Conservation (phyloP, 768 basidiomycete species). For the Lentinula guzmanii region DNA sequence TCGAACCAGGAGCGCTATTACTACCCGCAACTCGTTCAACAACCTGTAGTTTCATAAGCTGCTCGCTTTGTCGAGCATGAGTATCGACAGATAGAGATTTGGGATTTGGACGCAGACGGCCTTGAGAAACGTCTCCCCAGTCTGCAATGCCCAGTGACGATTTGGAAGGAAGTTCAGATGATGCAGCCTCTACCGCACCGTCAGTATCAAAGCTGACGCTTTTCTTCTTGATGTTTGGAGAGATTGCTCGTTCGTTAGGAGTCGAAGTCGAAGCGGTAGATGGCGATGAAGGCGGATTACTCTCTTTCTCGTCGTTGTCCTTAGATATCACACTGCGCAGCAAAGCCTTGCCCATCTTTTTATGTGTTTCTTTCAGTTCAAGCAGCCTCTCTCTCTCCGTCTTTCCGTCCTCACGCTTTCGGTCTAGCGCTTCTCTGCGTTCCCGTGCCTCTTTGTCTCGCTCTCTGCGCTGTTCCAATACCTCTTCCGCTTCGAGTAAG, state of each 20-base stretch:
- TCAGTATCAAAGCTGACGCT: conserved; percentile 57
- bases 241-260: conserved; percentile 8
- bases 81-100: conserved; percentile 27
- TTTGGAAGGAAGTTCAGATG: neutral
- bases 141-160: conserved; percentile 17
- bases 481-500: conserved; percentile 67
- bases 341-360: conserved; percentile 73
- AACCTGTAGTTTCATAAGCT: conserved; percentile 63
- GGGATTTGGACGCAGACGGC: conserved; percentile 35
- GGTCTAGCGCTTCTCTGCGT: conserved; percentile 41
- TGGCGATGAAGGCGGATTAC: conserved; percentile 12
- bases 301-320: conserved; percentile 22
- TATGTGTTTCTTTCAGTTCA: conserved; percentile 52
- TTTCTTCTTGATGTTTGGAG: conserved; percentile 42
- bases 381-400: conserved; percentile 32
- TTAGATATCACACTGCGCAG: conserved; percentile 38
- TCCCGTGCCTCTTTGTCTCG: conserved; percentile 32
- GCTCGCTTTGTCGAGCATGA: conserved; percentile 25
- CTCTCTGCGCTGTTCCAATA: conserved; percentile 33
- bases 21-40: conserved; percentile 53
- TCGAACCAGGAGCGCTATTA: neutral
- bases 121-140: conserved; percentile 54
- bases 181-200: neutral
- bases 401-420: conserved; percentile 33
- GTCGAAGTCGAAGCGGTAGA: conserved; percentile 3